phyloP scores from a whole-genome alignment of 345 rosid species.

The Rubroshorea leprosula region DNA sequence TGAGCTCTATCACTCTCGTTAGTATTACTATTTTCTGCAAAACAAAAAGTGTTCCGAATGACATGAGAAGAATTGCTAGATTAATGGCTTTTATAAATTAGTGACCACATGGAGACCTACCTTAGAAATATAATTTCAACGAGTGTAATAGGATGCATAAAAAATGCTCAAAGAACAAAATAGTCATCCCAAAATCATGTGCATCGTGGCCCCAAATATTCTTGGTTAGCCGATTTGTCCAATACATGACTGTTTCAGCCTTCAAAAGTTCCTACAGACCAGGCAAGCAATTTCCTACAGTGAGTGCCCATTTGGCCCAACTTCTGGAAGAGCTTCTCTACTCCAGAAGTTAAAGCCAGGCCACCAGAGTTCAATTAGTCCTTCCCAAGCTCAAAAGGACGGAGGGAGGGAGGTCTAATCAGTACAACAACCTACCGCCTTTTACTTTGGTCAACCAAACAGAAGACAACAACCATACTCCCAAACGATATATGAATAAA shows the following conservation, averaged over 20 bases:
- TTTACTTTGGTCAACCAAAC: too few relatives aligned
- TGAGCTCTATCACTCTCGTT: neutral
- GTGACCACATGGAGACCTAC: neutral
- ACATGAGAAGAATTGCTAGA: neutral
- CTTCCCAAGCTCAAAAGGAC: too few relatives aligned
- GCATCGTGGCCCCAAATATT: neutral
- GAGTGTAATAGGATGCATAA: neutral
- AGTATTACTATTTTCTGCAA: neutral
- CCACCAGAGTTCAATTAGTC: too few relatives aligned
- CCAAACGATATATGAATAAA: too few relatives aligned
- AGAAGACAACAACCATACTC: too few relatives aligned
- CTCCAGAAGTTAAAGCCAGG: too few relatives aligned
- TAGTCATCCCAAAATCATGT: neutral
- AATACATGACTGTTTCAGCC: too few relatives aligned
- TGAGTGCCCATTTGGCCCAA: neutral
- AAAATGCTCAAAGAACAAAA: neutral
- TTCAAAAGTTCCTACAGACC: neutral
- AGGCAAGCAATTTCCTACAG: neutral
- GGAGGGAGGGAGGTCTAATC: too few relatives aligned
- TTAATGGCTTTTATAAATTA: too few relatives aligned
- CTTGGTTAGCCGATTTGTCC: neutral
- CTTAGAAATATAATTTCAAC: neutral
- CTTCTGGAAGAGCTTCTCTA: neutral
- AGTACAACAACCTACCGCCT: too few relatives aligned
- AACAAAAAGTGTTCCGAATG: neutral